Percentiles rank a stretch among this genome's conserved stretches.
Evolutionary conservation across 768 basidiomycete genomes (phyloP).

Genomic region (Paxillus ammoniavirescens): DNA sequence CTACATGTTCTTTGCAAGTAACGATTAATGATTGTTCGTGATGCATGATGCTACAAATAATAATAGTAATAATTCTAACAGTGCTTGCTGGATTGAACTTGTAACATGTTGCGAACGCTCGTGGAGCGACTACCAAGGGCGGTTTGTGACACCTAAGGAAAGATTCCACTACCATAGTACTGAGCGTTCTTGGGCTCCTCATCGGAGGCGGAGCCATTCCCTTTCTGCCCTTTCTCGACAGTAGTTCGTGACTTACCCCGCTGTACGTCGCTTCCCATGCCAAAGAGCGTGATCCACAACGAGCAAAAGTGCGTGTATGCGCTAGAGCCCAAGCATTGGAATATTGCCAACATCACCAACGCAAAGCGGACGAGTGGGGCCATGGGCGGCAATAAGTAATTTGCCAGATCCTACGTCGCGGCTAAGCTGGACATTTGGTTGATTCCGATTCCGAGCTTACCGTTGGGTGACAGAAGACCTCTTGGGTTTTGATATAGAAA

Average conservation of each 20-base stretch:
- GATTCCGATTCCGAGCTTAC: conserved; percentile 17
- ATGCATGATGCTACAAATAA: too few species aligned
- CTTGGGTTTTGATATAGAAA: conserved; percentile 52
- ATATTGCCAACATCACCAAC: conserved; percentile 15
- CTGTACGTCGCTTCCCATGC: conserved; percentile 3
- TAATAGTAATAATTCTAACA: background rate
- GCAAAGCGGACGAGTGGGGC: background rate
- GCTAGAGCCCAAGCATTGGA: conserved; percentile 11
- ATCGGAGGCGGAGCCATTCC: background rate
- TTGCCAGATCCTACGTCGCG: background rate
- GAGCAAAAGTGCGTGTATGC: background rate
- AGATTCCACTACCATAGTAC: background rate
- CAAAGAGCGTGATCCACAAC: conserved; percentile 1
- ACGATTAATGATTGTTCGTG: too few species aligned
- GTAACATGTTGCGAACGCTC: too few species aligned
- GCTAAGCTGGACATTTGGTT: background rate
- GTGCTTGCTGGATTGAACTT: background rate
- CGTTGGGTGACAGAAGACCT: conserved; percentile 58
- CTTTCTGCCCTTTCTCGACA: background rate
- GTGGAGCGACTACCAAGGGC: background rate
- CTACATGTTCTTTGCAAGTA: too few species aligned
- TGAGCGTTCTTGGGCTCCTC: background rate
- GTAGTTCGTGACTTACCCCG: background rate
- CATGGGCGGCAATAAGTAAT: conserved; percentile 1
- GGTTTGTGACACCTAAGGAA: background rate